Conservation (phyloP, 1,284 basidiomycete genomes). For the Pseudozyma sp. region DNA sequence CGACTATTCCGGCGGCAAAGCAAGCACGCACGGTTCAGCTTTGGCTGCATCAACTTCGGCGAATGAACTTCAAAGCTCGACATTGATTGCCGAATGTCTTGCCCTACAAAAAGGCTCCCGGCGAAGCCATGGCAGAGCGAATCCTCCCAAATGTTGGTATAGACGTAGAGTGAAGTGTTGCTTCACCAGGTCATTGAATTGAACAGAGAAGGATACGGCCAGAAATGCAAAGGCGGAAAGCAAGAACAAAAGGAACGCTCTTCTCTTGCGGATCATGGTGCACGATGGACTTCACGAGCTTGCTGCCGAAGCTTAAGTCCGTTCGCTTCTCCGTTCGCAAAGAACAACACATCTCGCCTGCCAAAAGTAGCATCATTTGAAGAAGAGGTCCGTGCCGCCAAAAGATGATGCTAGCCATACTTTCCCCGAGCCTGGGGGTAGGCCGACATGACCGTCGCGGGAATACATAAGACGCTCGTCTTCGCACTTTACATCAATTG, state of each 20-base stretch:
- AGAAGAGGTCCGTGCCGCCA: background rate
- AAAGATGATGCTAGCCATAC: background rate
- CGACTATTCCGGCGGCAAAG: background rate
- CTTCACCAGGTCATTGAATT: no score
- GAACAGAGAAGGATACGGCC: no score
- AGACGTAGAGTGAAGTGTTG: no score
- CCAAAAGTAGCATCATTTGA: background rate
- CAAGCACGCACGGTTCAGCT: slow-evolving; percentile 10
- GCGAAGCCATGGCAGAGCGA: no score
- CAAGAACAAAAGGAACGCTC: background rate
- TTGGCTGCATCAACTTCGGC: slow-evolving; percentile 6
- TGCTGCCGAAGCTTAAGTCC: background rate
- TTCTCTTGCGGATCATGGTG: background rate
- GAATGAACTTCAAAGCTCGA: background rate
- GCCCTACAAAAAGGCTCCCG: background rate
- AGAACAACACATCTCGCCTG: background rate
- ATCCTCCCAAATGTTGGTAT: no score
- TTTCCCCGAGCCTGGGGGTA: background rate
- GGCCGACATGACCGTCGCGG: background rate
- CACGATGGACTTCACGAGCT: background rate
- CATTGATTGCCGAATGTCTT: background rate
- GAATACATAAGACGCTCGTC: background rate
- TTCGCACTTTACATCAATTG: background rate
- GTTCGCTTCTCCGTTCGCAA: background rate
- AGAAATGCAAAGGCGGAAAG: background rate